Evolutionary conservation across 208 protist species (phyloP), one percentile per base, ranked within the genome.

Genomic region (Leptomonas pyrrhocoris): DNA sequence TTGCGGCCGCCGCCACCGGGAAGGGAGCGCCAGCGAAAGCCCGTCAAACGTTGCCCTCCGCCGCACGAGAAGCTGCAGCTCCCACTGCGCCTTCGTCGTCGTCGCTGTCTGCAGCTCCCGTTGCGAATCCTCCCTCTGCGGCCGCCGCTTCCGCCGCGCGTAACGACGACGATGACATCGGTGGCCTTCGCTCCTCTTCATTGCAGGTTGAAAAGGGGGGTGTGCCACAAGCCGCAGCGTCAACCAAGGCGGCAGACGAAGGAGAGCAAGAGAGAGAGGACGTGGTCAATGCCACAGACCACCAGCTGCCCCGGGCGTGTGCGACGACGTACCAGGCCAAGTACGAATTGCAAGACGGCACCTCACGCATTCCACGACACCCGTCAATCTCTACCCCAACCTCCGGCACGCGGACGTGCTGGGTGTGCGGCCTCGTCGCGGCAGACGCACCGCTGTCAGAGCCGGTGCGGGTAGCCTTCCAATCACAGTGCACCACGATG

Each of bases 401-500:
- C 42, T 40, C 56, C 15, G 58, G 72, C 40, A 68, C 65, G 19
- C 60, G 58, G 13, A 34, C 69, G 2, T 77, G 63, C 49, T 77
- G 72, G 72, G 46, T 77, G 28, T 68, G 48, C n/a, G 72, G 72
- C 18, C 48, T 71, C 30, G 5, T 19, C 12, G 36, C 5, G 21
- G 19, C 57, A 11, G 64, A 55, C 15, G 59, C 42, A 1, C 4
- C 28, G 7, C 57, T 77, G 0, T 54, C 64, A 12, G 57, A 46
- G 46, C 72, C 72, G 42, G 42, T 69, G 23, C 63, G 72, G 4
- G 63, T 77, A 30, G 42, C 50, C n/a, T 51, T 94, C n/a, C 55
- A 42, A 7, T 30, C 69, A 40, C 40, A 69, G 19, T 65, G 69
- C 25, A 68, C 68, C 50, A 75, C 80, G 1, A 60, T 96, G 51